Conservation (phyloP, 176 grass and related monocot genomes). For the Hyparrhenia diplandra region DNA sequence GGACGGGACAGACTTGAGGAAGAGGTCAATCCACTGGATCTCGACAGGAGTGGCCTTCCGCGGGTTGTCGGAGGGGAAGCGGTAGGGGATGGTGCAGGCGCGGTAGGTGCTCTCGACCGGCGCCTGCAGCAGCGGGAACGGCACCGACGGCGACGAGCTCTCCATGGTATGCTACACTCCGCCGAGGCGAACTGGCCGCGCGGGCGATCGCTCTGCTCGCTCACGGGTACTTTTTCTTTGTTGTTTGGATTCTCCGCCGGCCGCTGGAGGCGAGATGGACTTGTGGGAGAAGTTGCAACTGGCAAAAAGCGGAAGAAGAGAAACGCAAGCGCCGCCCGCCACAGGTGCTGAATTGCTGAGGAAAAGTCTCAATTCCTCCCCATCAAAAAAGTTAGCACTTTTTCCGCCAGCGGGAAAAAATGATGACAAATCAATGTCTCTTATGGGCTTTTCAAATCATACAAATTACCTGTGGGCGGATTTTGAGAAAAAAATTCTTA, state of each 20-base stretch:
- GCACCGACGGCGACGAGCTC: conserved; percentile 89
- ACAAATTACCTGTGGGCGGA: too few species aligned
- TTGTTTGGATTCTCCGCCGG: neutral
- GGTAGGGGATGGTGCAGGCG: conserved; percentile 88
- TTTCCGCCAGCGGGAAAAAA: too few species aligned
- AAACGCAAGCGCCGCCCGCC: neutral
- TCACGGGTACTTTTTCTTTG: neutral
- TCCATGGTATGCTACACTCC: conserved; percentile 57
- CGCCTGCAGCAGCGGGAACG: conserved; percentile 80
- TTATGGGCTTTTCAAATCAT: too few species aligned
- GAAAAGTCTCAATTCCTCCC: too few species aligned
- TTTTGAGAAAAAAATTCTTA: too few species aligned
- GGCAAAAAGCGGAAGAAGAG: neutral
- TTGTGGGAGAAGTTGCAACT: too few species aligned
- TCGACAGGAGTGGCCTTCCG: conserved; percentile 88
- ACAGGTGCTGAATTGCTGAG: neutral
- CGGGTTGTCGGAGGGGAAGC: conserved; percentile 85
- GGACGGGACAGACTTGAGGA: conserved; percentile 89
- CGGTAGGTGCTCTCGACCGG: conserved; percentile 84
- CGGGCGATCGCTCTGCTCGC: neutral
- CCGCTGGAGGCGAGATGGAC: conserved; percentile 3
- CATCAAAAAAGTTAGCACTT: too few species aligned
- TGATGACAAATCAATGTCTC: too few species aligned
- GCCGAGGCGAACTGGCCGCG: neutral
- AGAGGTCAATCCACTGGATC: conserved; percentile 99